These are phyloP conservation scores for Helicocarpus griseus DNA, from an alignment of 2,329 filamentous ascomycete species.

Conservation along the genomic window DNA sequence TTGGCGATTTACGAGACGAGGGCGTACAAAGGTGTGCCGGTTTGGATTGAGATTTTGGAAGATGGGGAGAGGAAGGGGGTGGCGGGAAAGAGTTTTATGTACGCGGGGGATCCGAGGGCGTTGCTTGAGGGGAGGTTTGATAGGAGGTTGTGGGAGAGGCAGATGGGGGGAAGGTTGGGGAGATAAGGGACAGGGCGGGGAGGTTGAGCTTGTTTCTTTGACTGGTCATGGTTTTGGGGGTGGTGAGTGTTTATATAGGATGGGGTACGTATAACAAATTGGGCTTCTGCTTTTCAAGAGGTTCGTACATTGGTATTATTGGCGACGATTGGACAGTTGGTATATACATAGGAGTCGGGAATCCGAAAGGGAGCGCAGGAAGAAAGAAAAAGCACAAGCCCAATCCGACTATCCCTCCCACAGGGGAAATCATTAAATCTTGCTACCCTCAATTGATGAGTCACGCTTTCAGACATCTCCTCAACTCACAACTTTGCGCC, in stretches of 20 bases:
- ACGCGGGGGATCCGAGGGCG: constrained; percentile 2
- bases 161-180: neutral
- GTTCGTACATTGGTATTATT: no score
- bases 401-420: no score
- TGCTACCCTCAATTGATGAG: no score
- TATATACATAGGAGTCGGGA: no score
- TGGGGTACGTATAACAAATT: no score
- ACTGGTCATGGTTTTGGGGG: no score
- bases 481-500: constrained; percentile 1
- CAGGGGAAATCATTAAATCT: no score
- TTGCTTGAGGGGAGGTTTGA: constrained; percentile 6
- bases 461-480: neutral
- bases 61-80: constrained; percentile 1
- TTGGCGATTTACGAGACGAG: constrained; percentile 7
- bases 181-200: neutral
- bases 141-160: constrained; percentile 1
- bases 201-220: no score
- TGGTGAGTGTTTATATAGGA: neutral
- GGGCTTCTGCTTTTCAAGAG: no score
- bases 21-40: neutral
- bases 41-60: neutral
- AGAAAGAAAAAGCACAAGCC: no score
- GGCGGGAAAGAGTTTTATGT: constrained; percentile 4
- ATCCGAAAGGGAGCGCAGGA: no score
- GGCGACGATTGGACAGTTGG: no score